Evolutionary conservation across 352 stramenopile species (phyloP), one percentile per base, ranked within the genome.

Genomic region (Thalassiosira hispida): DNA sequence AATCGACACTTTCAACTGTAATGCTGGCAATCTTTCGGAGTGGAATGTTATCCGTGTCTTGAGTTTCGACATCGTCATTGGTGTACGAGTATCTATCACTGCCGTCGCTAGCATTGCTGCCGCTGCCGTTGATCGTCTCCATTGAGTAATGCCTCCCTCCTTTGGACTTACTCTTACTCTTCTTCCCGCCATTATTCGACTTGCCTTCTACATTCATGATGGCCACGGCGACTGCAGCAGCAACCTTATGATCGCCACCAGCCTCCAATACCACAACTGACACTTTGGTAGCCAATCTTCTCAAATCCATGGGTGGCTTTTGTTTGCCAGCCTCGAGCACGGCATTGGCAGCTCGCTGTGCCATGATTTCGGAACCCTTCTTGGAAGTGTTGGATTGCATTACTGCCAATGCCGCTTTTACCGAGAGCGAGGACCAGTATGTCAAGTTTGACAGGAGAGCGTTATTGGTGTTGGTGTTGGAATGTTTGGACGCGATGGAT

Each of bases 231-330:
- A 68, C 74, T 8, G 65, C 74, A 7, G 57, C 46, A 7, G 74
- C 74, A 11, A 82, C 66, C 22, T 40, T 51, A 25, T 77, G 57
- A 63, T 72, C 35, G 1, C 75, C 75, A 18, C 55, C 75, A n/a
- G 38, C 61, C 38, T 83, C 68, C 44, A 83, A 49, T 27, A 79
- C 63, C 20, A 61, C 53, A 11, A 79, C 56, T 1, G 35, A 62
- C n/a, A 69, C 59, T 29, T 59, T 66, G 18, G 74, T 77, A 12
- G 73, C 65, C 47, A 81, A 61, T 27, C 47, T 38, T 25, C 52
- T 20, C 42, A 78, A 29, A 38, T 56, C 25, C 56, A 11, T 11
- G 11, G 33, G 5, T 49, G 40, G 40, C 40, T 59, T 38, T 35
- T 64, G 73, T 16, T 38, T 69, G 16, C 49, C 52, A 12, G 40